phyloP scores from a whole-genome alignment of 78 protist species.

The Mantamonas sphyraenae region DNA sequence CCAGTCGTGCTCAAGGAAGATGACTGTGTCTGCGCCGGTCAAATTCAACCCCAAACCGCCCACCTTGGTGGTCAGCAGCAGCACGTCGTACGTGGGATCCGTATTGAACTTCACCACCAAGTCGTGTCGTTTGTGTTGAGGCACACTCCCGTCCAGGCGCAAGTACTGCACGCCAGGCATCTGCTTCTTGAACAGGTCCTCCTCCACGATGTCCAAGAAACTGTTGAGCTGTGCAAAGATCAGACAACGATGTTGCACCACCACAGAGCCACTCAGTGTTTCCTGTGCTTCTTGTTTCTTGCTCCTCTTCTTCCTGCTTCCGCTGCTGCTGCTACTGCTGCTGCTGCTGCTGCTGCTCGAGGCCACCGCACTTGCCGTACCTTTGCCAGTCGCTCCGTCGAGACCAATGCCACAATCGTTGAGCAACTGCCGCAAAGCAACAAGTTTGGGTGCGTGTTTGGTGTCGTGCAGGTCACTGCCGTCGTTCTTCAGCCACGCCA shows the following conservation, averaged over 20 bases:
- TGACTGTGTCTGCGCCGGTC: slow-evolving; percentile 94
- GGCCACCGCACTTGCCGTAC: slow-evolving; percentile 2
- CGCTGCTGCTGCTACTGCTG: too few species aligned
- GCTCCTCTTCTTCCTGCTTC: too few species aligned
- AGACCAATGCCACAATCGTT: slow-evolving; percentile 63
- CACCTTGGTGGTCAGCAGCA: slow-evolving; percentile 91
- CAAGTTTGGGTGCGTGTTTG: slow-evolving; percentile 62
- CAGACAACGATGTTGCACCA: slow-evolving; percentile 75
- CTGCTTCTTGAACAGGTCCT: slow-evolving; percentile 44
- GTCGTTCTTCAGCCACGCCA: slow-evolving; percentile 6
- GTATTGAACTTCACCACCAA: slow-evolving; percentile 75
- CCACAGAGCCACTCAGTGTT: background rate
- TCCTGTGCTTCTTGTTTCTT: too few species aligned
- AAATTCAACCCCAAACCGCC: slow-evolving; percentile 97
- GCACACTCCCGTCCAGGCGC: slow-evolving; percentile 76
- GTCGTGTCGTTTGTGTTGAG: slow-evolving; percentile 21
- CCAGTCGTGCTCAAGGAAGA: slow-evolving; percentile 96
- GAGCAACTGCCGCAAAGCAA: slow-evolving; percentile 63
- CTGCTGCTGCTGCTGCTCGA: slow-evolving; percentile 9
- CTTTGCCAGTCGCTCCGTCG: background rate
- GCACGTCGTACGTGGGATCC: slow-evolving; percentile 80
- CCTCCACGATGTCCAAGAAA: slow-evolving; percentile 74
- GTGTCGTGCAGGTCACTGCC: slow-evolving; percentile 19
- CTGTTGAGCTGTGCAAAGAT: slow-evolving; percentile 74
- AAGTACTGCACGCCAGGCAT: slow-evolving; percentile 66